These are phyloP conservation scores for Uronychia setigera DNA, from an alignment of 73 alveolate species.

Conservation along the genomic window DNA sequence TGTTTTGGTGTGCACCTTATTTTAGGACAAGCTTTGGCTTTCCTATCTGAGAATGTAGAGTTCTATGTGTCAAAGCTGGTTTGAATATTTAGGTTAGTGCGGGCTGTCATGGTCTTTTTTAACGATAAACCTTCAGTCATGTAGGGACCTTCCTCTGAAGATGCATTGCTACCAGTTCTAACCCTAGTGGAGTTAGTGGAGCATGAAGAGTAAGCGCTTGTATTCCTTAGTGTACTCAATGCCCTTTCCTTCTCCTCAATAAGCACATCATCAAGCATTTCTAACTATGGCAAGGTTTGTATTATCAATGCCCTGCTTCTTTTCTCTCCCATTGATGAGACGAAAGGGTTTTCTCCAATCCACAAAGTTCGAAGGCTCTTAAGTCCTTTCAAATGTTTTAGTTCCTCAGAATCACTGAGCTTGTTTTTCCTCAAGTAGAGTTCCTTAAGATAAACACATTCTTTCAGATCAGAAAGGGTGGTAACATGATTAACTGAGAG, in stretches of 20 bases:
- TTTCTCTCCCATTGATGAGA: constrained; percentile 18
- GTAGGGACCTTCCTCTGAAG: not conserved
- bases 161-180: not conserved
- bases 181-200: not conserved
- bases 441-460: constrained; percentile 68
- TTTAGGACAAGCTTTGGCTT: too few species aligned
- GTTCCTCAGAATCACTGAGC: constrained; percentile 54
- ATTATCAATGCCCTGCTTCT: constrained; percentile 61
- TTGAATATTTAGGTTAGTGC: too few species aligned
- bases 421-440: constrained; percentile 75
- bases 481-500: constrained; percentile 71
- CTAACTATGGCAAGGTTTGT: constrained; percentile 64
- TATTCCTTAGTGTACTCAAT: not conserved
- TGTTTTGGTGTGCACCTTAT: too few species aligned
- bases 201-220: not conserved
- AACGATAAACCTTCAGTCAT: too few species aligned
- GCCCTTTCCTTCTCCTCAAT: constrained; percentile 39
- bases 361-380: constrained; percentile 63
- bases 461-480: constrained; percentile 58
- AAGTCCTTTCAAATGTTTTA: constrained; percentile 52
- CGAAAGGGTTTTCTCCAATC: constrained; percentile 82
- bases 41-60: too few species aligned
- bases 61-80: too few species aligned
- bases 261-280: constrained; percentile 61
- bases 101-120: too few species aligned